A percentile compares a stretch with the other conserved stretches of the same genome.
phyloP scores from a whole-genome alignment of 2,329 filamentous ascomycete genomes.

The Trichoderma simmonsii region DNA sequence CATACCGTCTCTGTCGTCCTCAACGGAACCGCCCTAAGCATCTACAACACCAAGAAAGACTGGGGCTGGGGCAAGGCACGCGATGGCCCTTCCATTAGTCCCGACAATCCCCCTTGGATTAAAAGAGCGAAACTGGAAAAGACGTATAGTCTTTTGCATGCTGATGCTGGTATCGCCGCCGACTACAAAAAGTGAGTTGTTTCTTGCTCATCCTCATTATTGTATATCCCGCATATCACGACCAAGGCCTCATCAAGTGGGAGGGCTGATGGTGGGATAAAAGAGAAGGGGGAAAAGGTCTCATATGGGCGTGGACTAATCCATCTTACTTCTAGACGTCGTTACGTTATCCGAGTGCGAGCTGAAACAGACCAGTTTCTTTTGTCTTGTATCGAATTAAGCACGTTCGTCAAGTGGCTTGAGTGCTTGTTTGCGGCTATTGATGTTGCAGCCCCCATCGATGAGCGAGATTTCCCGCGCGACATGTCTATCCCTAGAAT shows the following conservation, averaged over 20 bases:
- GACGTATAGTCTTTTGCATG: constrained; percentile 70
- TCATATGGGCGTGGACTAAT: neutral
- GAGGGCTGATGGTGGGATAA: neutral
- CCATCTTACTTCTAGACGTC: constrained; percentile 39
- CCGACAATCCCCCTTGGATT: constrained; percentile 50
- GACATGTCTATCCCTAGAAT: constrained; percentile 61
- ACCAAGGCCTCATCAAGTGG: neutral
- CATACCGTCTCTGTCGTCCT: constrained; percentile 60
- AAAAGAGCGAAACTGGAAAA: constrained; percentile 56
- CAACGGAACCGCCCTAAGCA: constrained; percentile 64
- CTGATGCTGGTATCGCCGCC: constrained; percentile 69
- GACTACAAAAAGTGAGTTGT: constrained; percentile 65
- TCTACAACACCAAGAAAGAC: constrained; percentile 62
- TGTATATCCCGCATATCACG: neutral
- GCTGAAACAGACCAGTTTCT: constrained; percentile 73
- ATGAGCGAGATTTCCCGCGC: constrained; percentile 63
- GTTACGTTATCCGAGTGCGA: constrained; percentile 68
- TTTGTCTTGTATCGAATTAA: constrained; percentile 61
- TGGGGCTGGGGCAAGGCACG: constrained; percentile 48
- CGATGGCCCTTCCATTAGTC: constrained; percentile 48
- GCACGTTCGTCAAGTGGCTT: constrained; percentile 66
- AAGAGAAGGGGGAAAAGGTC: neutral
- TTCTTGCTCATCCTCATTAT: neutral
- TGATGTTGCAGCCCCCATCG: constrained; percentile 66
- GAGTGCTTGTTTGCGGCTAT: constrained; percentile 70